Conservation (phyloP, 345 rosid genomes). For the Punica granatum region DNA sequence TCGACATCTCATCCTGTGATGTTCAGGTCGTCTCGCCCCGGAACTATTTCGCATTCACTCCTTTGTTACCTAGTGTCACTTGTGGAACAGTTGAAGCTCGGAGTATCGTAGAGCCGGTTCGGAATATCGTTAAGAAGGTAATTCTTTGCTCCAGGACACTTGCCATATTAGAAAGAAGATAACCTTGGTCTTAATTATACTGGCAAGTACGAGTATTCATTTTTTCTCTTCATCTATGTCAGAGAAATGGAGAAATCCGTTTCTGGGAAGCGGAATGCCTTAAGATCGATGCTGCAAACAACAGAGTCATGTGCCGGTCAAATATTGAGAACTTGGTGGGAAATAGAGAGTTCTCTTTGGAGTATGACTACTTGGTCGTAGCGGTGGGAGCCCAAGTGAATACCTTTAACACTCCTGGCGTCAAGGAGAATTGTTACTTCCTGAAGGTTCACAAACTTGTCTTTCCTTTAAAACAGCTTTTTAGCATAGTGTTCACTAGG, state of each 20-base stretch:
- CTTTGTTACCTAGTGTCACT: conserved; percentile 89
- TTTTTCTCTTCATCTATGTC: conserved; percentile 5
- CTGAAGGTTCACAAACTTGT: conserved; percentile 46
- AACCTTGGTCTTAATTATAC: background rate
- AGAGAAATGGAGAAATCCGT: conserved; percentile 72
- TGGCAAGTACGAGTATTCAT: background rate
- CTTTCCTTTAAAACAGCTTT: conserved; percentile 5
- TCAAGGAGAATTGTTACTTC: conserved; percentile 87
- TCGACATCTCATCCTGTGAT: conserved; percentile 59
- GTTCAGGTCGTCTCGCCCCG: conserved; percentile 89
- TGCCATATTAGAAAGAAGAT: background rate
- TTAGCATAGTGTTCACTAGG: background rate
- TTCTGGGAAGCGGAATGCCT: conserved; percentile 86
- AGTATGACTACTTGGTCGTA: conserved; percentile 77
- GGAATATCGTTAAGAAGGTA: conserved; percentile 89
- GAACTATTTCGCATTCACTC: conserved; percentile 95
- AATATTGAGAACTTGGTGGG: conserved; percentile 44
- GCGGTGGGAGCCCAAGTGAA: conserved; percentile 93
- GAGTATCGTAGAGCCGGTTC: conserved; percentile 85
- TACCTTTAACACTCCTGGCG: conserved; percentile 93
- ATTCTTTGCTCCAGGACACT: background rate
- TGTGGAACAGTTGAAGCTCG: conserved; percentile 98
- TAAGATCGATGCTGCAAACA: conserved; percentile 69
- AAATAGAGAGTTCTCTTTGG: conserved; percentile 52
- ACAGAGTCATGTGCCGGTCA: conserved; percentile 49